Conservation (phyloP, 331 rosid genomes). For the Malus hybrid region DNA sequence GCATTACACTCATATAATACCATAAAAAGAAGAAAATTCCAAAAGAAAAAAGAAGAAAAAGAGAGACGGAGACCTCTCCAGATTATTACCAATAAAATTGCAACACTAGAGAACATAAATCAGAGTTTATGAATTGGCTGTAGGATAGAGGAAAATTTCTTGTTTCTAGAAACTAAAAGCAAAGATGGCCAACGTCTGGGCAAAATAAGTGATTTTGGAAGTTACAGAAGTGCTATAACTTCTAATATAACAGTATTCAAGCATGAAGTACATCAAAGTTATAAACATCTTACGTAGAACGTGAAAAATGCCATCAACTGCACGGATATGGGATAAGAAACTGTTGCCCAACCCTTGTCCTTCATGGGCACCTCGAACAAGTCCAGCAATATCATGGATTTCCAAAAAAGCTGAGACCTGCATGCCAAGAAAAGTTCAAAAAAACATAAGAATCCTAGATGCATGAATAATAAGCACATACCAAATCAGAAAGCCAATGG, state of each 20-base stretch:
- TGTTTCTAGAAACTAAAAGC: background rate
- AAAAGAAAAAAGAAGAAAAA: background rate
- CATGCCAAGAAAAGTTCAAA: slow-evolving; percentile 8
- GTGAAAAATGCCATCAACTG: slow-evolving; percentile 97
- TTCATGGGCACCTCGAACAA: slow-evolving; percentile 94
- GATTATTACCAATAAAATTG: background rate
- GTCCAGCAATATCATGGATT: slow-evolving; percentile 96
- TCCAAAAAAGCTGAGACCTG: slow-evolving; percentile 93
- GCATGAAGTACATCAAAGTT: background rate
- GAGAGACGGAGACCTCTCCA: background rate
- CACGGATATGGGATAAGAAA: slow-evolving; percentile 96
- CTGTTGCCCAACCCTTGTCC: slow-evolving; percentile 99
- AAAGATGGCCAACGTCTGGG: background rate
- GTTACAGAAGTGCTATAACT: background rate
- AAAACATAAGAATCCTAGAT: background rate
- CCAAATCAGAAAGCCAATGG: background rate
- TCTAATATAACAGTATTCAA: background rate
- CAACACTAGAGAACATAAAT: background rate
- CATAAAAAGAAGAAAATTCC: background rate
- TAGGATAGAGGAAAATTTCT: background rate
- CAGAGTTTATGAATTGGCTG: background rate
- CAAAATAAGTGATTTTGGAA: background rate
- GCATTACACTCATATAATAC: background rate
- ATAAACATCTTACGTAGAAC: slow-evolving; percentile 70
- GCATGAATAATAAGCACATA: background rate